These are phyloP conservation scores for Talaromyces trachyspermus DNA, from an alignment of 495 filamentous ascomycete genomes.

Conservation along the genomic window DNA sequence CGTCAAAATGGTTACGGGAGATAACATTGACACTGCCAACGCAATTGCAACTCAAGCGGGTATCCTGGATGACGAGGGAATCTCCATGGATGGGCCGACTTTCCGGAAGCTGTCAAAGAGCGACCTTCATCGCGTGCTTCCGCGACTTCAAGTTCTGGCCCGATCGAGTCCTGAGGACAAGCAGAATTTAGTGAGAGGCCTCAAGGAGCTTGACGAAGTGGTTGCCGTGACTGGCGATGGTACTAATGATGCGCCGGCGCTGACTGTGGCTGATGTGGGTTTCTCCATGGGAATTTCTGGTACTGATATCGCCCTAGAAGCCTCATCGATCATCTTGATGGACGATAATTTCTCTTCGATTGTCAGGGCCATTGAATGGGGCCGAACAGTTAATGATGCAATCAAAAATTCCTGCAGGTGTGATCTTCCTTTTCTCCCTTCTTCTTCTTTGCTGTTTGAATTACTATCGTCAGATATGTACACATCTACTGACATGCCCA, in stretches of 20 bases:
- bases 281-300: conserved; percentile 49
- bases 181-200: conserved; percentile 57
- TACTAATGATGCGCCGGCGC: conserved; percentile 50
- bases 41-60: conserved; percentile 71
- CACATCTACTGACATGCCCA: background rate
- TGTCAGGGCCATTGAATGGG: conserved; percentile 69
- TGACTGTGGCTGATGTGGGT: conserved; percentile 47
- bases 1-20: conserved; percentile 79
- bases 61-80: conserved; percentile 60
- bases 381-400: conserved; percentile 82
- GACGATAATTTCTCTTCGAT: conserved; percentile 77
- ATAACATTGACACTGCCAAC: conserved; percentile 67
- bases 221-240: conserved; percentile 52
- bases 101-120: conserved; percentile 54
- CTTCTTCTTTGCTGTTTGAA: background rate
- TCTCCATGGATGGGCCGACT: conserved; percentile 66
- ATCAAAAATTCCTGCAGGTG: conserved; percentile 75
- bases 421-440: background rate
- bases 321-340: conserved; percentile 72
- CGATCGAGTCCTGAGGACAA: conserved; percentile 67
- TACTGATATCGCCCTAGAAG: conserved; percentile 75
- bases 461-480: background rate
- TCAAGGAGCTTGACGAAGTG: conserved; percentile 62
- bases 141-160: conserved; percentile 62
- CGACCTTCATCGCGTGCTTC: conserved; percentile 47